Evolutionary conservation across 1,284 basidiomycete genomes (phyloP).

Genomic region (Melampsora larici-populina): DNA sequence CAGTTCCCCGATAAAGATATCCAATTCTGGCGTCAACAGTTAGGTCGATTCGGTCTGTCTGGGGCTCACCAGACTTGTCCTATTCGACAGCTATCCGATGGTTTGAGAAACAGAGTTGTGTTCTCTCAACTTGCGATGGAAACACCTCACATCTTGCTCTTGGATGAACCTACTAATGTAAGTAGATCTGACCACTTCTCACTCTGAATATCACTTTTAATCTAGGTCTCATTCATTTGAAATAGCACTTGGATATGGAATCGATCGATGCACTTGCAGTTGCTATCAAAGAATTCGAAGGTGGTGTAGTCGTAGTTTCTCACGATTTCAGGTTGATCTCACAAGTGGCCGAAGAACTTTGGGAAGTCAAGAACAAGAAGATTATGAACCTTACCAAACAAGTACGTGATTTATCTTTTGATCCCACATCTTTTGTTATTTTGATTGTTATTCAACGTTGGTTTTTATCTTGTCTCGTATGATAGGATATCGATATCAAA

Average conservation of each 20-base stretch:
- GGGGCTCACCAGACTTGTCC: conserved; percentile 89
- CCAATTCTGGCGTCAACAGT: conserved; percentile 86
- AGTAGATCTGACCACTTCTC: not conserved
- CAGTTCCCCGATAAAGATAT: conserved; percentile 89
- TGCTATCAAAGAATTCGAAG: conserved; percentile 95
- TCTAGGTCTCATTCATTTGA: too few species aligned
- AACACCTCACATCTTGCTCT: conserved; percentile 55
- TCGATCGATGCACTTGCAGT: conserved; percentile 91
- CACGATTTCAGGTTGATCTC: conserved; percentile 95
- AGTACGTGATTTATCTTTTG: conserved; percentile 58
- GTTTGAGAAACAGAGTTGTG: conserved; percentile 80
- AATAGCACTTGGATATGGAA: conserved; percentile 67
- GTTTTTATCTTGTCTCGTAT: not conserved
- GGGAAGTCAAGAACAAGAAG: conserved; percentile 94
- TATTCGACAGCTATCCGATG: conserved; percentile 92
- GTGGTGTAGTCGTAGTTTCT: conserved; percentile 95
- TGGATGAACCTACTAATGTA: conserved; percentile 52
- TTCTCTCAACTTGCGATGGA: conserved; percentile 56
- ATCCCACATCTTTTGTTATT: not conserved
- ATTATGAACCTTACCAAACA: conserved; percentile 86
- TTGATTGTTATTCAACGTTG: not conserved
- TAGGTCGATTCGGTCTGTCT: conserved; percentile 92
- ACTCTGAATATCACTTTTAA: not conserved
- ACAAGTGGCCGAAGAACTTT: conserved; percentile 93
- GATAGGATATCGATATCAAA: conserved; percentile 64